Evolutionary conservation across 1,284 basidiomycete genomes (phyloP), one percentile per base, ranked within the genome.

Genomic region (Malassezia equina): DNA sequence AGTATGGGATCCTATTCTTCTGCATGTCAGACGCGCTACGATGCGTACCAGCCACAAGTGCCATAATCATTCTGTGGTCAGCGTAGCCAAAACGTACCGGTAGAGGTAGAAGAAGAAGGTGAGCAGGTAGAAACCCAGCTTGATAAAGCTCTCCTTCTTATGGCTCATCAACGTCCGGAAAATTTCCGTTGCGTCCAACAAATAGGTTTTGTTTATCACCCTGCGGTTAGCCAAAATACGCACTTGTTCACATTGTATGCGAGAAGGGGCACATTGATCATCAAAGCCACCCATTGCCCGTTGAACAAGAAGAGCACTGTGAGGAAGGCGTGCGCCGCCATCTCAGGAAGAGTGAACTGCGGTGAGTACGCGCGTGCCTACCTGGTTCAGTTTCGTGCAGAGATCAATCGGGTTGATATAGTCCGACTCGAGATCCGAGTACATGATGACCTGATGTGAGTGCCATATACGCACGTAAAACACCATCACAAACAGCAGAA

Each of bases 371-470:
- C 39, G 32, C n/a, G 21, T 17, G n/a, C 7, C 36, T 62, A 94
- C 93, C 78, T 93, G 88, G 77, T 98, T 99, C 71, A 99, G 85
- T 80, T 96, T 96, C 80, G 96, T 96, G 80, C 94, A 98, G 33
- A 98, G 84, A 78, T 99, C 93, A 83, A 98, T 96, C 52, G 93
- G 93, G 79, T 98, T 99, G 80, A 98, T 94, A 79, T 96, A 98
- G 81, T 96, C 71, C 53, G 72, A 71, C 58, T 66, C 66, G 46
- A 66, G 54, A 33, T 66, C 66, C 27, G 66, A 67, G 81, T 96
- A 98, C 91, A 98, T 96, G 80, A 98, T 98, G 75, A 98, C 94
- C 93, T 96, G 66, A 24, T 24, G 27, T 27, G 21, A 17, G 23
- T 13, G 25, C 12, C 43, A 34, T 13, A 19, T 34, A 63, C 67